Evolutionary conservation across 129 eudicot species (phyloP).

Genomic region (Tanacetum coccineum): DNA sequence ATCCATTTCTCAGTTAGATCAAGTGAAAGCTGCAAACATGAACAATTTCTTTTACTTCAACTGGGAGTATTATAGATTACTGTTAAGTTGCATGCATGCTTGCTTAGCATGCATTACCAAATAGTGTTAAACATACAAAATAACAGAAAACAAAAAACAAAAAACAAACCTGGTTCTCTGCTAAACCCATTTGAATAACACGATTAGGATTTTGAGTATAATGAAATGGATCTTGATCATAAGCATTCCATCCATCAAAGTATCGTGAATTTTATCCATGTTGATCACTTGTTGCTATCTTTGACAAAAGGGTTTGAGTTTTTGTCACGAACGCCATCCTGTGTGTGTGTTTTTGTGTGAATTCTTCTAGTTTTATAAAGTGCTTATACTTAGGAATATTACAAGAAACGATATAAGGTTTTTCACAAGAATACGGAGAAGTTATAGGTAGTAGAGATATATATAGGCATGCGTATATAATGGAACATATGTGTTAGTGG

Average conservation of each 20-base stretch:
- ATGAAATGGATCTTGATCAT: constrained; percentile 67
- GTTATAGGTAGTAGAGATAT: no score
- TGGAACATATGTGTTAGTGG: no score
- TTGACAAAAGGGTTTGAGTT: constrained; percentile 64
- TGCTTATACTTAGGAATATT: no score
- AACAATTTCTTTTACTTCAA: no score
- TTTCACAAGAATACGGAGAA: no score
- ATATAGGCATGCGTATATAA: no score
- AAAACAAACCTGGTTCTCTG: constrained; percentile 71
- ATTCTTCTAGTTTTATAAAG: no score
- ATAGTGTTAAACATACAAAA: no score
- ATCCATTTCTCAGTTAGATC: constrained; percentile 56
- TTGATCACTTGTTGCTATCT: constrained; percentile 55
- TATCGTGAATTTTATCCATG: constrained; percentile 80
- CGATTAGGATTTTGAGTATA: constrained; percentile 50
- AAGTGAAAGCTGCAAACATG: constrained; percentile 37
- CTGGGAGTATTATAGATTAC: no score
- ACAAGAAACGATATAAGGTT: no score
- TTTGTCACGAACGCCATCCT: constrained; percentile 16
- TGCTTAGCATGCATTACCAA: not conserved
- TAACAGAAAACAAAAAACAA: no score
- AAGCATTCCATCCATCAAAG: constrained; percentile 93
- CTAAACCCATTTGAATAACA: constrained; percentile 83
- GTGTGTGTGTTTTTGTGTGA: not conserved
- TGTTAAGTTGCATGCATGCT: not conserved